Base-by-base conservation (phyloP, 176 grass and related monocot species). In the Microstegium vimineum region DNA sequence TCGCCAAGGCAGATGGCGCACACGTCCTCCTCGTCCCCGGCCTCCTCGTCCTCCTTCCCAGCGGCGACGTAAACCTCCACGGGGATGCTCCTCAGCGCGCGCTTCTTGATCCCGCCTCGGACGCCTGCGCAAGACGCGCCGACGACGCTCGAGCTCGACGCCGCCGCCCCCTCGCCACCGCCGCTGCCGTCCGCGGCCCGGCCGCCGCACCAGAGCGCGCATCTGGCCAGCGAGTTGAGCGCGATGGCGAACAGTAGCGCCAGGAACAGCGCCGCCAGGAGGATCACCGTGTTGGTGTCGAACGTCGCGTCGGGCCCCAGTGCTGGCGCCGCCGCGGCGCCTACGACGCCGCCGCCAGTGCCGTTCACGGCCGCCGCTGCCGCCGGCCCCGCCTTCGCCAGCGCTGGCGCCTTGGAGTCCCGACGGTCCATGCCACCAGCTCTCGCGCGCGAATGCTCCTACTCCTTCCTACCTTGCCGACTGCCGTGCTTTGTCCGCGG, bases 1-100 rank as follows among this genome's bases (percentile, higher is more conserved):
- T 97, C 94, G 36, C 88, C 89, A 26, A 97, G 91, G 83, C 94
- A 97, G 61, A 97, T 94, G 20, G 89, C 88, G 84, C 94, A 97
- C 62, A 89, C 83, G 38, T 90, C 89, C 20, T 56, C 47, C 47
- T 51, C 5, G 18, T 63, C 78, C 17, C 66, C 75, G 26, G 59
- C 17, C 11, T 0, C 60, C 5, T 28, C 83, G 2, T 76, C 90
- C 9, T 34, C 80, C 13, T 31, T 18, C 1, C 2, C 65, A 0
- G 3, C 71, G 10, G 26, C 83, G 38, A 78, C 72, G 81, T 93
- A 93, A 27, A 93, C 91, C 28, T 92, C 91, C 13, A 91, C 83
- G 5, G 94, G 94, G 32, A 97, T 83, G 83, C 85, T 90, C 71
- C 84, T 74, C 17, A 97, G 89, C 33, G 80, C 88, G 57, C 69